Conservation (phyloP, 805 yeast species). For the Nakazawaea ernobii region DNA sequence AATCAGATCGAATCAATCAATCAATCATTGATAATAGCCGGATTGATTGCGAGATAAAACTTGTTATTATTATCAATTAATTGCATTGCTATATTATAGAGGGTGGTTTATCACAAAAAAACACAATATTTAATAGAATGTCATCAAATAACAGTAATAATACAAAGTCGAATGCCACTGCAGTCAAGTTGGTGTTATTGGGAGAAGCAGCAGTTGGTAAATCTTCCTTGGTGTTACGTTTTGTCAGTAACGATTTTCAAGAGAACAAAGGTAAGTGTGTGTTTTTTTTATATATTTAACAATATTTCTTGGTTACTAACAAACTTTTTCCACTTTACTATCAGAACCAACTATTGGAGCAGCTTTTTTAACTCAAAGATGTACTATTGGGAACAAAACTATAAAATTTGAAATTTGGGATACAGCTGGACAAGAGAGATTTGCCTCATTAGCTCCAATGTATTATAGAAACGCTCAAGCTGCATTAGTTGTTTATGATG, state of each 20-base stretch:
- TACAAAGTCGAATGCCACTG: slow-evolving; percentile 44
- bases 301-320: too few species aligned
- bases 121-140: neutral
- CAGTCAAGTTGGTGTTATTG: slow-evolving; percentile 83
- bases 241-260: slow-evolving; percentile 92
- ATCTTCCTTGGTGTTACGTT: slow-evolving; percentile 84
- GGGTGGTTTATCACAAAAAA: neutral
- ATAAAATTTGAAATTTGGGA: slow-evolving; percentile 95
- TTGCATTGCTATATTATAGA: neutral
- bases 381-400: slow-evolving; percentile 78
- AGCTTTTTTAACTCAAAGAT: slow-evolving; percentile 91
- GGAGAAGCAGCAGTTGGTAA: slow-evolving; percentile 99
- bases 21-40: neutral
- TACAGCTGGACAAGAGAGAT: slow-evolving; percentile 97
- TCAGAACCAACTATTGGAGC: slow-evolving; percentile 96
- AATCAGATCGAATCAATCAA: too few species aligned
- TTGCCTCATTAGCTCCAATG: slow-evolving; percentile 95
- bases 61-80: too few species aligned
- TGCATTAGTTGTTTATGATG: slow-evolving; percentile 91
- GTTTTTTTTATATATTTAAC: too few species aligned
- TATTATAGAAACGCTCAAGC: slow-evolving; percentile 97
- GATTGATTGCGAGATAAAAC: neutral
- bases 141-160: neutral
- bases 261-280: slow-evolving; percentile 62
- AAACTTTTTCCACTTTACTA: neutral